Percentiles rank a stretch among this genome's conserved stretches.
phyloP scores from a whole-genome alignment of 2,329 filamentous ascomycete species.

The Calonectria pauciramosa region DNA sequence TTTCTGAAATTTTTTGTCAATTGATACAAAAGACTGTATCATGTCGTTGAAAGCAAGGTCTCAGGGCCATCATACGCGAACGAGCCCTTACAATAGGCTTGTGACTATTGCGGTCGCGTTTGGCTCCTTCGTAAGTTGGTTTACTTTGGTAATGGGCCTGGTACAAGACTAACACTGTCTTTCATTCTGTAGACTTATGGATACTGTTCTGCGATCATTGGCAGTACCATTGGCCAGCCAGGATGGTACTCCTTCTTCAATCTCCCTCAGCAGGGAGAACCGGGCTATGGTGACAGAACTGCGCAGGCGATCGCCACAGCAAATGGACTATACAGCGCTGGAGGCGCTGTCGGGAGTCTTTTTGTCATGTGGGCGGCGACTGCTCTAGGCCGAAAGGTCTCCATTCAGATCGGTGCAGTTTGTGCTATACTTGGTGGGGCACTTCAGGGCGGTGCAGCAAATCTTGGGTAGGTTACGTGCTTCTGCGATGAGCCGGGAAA shows the following conservation, averaged over 20 bases:
- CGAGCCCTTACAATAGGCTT: slow-evolving; percentile 51
- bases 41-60: slow-evolving; percentile 14
- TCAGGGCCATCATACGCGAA: slow-evolving; percentile 27
- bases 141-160: background rate
- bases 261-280: slow-evolving; percentile 57
- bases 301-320: slow-evolving; percentile 62
- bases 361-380: slow-evolving; percentile 65
- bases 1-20: background rate
- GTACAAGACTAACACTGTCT: background rate
- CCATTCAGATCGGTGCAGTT: slow-evolving; percentile 61
- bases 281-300: slow-evolving; percentile 60
- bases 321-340: slow-evolving; percentile 63
- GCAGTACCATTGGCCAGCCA: slow-evolving; percentile 65
- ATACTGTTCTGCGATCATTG: slow-evolving; percentile 64
- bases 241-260: slow-evolving; percentile 65
- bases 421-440: slow-evolving; percentile 61
- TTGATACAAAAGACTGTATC: background rate
- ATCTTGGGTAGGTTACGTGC: slow-evolving; percentile 51
- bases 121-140: slow-evolving; percentile 47
- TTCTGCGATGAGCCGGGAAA: rapidly evolving
- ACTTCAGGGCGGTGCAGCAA: slow-evolving; percentile 60
- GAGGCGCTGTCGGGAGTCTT: slow-evolving; percentile 61
- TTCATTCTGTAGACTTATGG: slow-evolving; percentile 59
- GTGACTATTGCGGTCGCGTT: slow-evolving; percentile 53
- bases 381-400: slow-evolving; percentile 58